Base-by-base conservation (phyloP, 495 filamentous ascomycete species). In the Sordaria brevicollis region DNA sequence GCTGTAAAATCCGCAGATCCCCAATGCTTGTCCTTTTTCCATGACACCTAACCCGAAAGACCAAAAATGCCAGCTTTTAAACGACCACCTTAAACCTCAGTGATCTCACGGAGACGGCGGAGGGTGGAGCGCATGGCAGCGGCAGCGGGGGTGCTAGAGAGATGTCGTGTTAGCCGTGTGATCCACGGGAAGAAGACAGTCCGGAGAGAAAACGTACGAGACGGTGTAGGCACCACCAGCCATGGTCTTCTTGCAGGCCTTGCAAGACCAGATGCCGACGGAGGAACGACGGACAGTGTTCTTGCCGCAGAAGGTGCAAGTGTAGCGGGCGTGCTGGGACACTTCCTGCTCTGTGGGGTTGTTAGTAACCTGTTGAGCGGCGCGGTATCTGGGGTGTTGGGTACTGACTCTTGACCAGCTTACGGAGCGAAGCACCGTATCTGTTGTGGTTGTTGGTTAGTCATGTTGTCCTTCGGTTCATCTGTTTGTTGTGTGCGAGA, bases 381-480 rank as follows among this genome's bases (percentile, higher is more conserved):
- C 13, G 25, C 2, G 49, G 25, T 6, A 25, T 17, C n/a, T n/a
- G n/a, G 6, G 49, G 25, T 31, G 49, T 57, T 57, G 49, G 49
- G 49, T 31, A 57, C 49, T 57, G 13, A 57, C 65, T 97, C 92
- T 99, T 99, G 81, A 98, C 92, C 83, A 97, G 95, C 88, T 98
- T 99, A 86, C 95, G 93, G 84, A 99, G 92, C 79, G 95, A 99
- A 82, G 95, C 95, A 91, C 95, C 95, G 84, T 99, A 99, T 90
- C 95, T 81, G 37, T 65, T 37, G 17, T 38, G 43, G 19, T 62
- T 65, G 35, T 35, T 33, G 21, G 36, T 73, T 76, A 62, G 75
- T 71, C 71, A 71, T 35, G 33, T 31, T 49, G 49, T 11, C 35
- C 39, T 31, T 31, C 49, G 37, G 10, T 35, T 17, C 10, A 67